These are phyloP conservation scores for Camellia lanceoleosa DNA, from an alignment of 148 eudicot genomes.

Conservation along the genomic window DNA sequence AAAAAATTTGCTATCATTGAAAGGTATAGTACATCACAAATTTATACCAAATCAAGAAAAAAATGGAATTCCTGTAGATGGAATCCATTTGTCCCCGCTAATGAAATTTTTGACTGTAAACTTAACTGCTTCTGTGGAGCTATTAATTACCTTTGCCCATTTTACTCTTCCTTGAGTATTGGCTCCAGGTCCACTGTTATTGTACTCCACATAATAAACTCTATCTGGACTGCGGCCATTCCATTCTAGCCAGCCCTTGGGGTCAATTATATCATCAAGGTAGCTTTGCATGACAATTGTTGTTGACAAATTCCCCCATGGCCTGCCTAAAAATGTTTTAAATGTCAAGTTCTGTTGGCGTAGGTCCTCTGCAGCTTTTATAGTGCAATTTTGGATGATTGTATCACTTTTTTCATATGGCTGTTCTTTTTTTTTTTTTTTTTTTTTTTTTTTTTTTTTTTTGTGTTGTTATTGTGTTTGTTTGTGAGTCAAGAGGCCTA, in stretches of 20 bases:
- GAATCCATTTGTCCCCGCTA: not conserved
- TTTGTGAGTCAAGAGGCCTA: conserved; percentile 22
- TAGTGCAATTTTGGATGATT: conserved; percentile 37
- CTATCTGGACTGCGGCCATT: conserved; percentile 21
- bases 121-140: conserved; percentile 1
- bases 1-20: too few relatives aligned
- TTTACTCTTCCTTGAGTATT: conserved; percentile 16
- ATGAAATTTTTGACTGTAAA: conserved; percentile 14
- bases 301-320: conserved; percentile 39
- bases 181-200: conserved; percentile 32
- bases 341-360: conserved; percentile 17
- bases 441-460: conserved; percentile 19
- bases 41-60: not conserved
- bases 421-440: not conserved
- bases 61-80: not conserved
- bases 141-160: conserved; percentile 9
- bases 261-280: conserved; percentile 28
- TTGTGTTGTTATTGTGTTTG: conserved; percentile 27
- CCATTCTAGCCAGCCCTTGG: conserved; percentile 38
- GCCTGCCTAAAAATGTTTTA: conserved; percentile 42
- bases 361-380: conserved; percentile 26
- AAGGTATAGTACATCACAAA: too few relatives aligned
- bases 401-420: conserved; percentile 27
- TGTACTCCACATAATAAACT: conserved; percentile 30
- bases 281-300: conserved; percentile 31